These are phyloP conservation scores for Evernia prunastri DNA, from an alignment of 495 filamentous ascomycete genomes.

Conservation along the genomic window DNA sequence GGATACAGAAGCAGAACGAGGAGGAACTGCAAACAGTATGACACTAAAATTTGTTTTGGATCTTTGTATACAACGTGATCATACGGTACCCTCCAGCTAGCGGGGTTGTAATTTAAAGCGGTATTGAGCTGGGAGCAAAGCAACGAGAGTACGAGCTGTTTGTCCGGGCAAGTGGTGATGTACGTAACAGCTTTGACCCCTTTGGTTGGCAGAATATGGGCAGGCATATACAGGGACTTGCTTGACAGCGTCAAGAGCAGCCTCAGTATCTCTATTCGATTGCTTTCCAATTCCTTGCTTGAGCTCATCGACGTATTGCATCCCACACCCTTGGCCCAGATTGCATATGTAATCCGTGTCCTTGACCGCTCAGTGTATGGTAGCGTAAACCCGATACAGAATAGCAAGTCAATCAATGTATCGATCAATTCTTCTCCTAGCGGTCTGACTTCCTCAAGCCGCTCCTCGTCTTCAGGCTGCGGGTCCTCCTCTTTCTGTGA, in stretches of 20 bases:
- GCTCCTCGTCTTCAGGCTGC: conserved; percentile 37
- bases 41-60: conserved; percentile 84
- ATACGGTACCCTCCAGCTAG: conserved; percentile 89
- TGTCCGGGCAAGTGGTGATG: conserved; percentile 78
- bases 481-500: conserved; percentile 46
- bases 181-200: conserved; percentile 86
- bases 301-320: conserved; percentile 86
- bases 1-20: conserved; percentile 84
- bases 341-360: conserved; percentile 81
- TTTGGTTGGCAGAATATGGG: conserved; percentile 69
- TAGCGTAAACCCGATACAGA: conserved; percentile 84
- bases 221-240: conserved; percentile 88
- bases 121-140: conserved; percentile 94
- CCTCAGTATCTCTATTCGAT: conserved; percentile 83
- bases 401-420: conserved; percentile 80
- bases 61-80: conserved; percentile 92
- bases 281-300: conserved; percentile 84
- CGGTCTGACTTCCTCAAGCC: conserved; percentile 76
- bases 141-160: conserved; percentile 81
- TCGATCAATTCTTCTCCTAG: conserved; percentile 92
- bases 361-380: conserved; percentile 59
- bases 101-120: conserved; percentile 95
- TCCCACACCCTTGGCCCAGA: conserved; percentile 97
- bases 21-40: conserved; percentile 87
- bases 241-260: conserved; percentile 78